Conservation (phyloP, 2,329 filamentous ascomycete species). For the Ascochyta rabiei region DNA sequence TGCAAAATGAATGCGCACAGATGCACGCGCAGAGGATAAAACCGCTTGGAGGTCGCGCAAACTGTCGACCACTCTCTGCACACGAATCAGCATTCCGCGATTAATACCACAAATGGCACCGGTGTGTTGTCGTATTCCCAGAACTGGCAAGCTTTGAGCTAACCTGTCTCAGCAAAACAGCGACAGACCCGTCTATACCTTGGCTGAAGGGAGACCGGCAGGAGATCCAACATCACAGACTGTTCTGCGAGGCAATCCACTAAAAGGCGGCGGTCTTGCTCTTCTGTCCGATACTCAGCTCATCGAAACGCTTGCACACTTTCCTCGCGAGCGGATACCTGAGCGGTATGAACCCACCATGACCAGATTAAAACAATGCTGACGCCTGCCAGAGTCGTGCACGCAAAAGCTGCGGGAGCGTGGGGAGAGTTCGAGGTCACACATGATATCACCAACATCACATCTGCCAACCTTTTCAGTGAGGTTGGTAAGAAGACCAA, state of each 20-base stretch:
- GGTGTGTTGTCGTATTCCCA: not conserved
- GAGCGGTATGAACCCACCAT: conserved; percentile 51
- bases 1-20: not conserved
- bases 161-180: not conserved
- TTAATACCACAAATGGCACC: not conserved
- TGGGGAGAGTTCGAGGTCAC: conserved; percentile 67
- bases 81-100: not conserved
- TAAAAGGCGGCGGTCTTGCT: conserved; percentile 48
- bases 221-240: conserved; percentile 6
- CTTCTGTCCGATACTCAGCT: conserved; percentile 64
- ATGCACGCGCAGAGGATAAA: not conserved
- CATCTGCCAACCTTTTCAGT: conserved; percentile 60
- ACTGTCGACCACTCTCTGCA: not conserved
- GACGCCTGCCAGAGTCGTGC: conserved; percentile 53
- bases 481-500: conserved; percentile 61
- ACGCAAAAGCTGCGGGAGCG: conserved; percentile 64
- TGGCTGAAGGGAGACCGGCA: conserved; percentile 5
- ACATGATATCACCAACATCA: conserved; percentile 63
- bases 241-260: conserved; percentile 3
- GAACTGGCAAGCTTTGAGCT: not conserved
- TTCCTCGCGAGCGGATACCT: conserved; percentile 66
- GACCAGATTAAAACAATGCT: conserved; percentile 3
- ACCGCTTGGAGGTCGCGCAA: not conserved
- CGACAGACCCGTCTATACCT: conserved; percentile 2
- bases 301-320: conserved; percentile 67